Conservation (phyloP, 2,329 filamentous ascomycete species). For the Rhexocercosporidium sp. region DNA sequence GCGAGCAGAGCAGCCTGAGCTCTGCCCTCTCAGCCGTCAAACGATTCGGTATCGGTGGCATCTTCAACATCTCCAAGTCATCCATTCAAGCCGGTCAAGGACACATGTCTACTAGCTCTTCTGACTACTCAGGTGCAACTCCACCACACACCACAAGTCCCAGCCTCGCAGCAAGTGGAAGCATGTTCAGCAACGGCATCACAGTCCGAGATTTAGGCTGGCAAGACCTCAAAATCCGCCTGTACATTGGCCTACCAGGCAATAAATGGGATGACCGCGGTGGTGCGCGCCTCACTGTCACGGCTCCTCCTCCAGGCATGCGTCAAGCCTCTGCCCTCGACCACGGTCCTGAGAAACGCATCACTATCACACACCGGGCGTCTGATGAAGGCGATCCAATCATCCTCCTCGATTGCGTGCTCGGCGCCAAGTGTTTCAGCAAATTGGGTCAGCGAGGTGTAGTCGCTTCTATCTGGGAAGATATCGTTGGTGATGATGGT, state of each 20-base stretch:
- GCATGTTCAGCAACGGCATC: slow-evolving; percentile 45
- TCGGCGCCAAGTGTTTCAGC: slow-evolving; percentile 34
- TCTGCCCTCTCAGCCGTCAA: slow-evolving; percentile 71
- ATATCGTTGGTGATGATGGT: slow-evolving; percentile 37
- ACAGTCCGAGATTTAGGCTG: slow-evolving; percentile 62
- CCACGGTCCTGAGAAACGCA: slow-evolving; percentile 79
- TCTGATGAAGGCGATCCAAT: slow-evolving; percentile 13
- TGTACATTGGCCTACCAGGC: slow-evolving; percentile 78
- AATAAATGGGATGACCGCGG: slow-evolving; percentile 93
- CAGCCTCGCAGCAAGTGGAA: slow-evolving; percentile 35
- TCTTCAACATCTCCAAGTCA: slow-evolving; percentile 83
- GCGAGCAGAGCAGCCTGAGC: slow-evolving; percentile 76
- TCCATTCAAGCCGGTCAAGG: slow-evolving; percentile 63
- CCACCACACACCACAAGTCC: slow-evolving; percentile 38
- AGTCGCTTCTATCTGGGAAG: slow-evolving; percentile 37
- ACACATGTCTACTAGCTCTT: slow-evolving; percentile 39
- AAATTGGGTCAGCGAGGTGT: slow-evolving; percentile 36
- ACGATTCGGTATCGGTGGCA: slow-evolving; percentile 73
- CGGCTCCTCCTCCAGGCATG: slow-evolving; percentile 70
- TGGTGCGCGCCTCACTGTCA: slow-evolving; percentile 81
- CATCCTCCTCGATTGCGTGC: slow-evolving; percentile 32
- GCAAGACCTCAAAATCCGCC: slow-evolving; percentile 81
- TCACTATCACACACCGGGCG: slow-evolving; percentile 45
- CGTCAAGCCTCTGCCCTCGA: slow-evolving; percentile 63
- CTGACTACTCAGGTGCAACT: slow-evolving; percentile 58